Evolutionary conservation across 257 asterid species (phyloP).

Genomic region (Vinca minor): DNA sequence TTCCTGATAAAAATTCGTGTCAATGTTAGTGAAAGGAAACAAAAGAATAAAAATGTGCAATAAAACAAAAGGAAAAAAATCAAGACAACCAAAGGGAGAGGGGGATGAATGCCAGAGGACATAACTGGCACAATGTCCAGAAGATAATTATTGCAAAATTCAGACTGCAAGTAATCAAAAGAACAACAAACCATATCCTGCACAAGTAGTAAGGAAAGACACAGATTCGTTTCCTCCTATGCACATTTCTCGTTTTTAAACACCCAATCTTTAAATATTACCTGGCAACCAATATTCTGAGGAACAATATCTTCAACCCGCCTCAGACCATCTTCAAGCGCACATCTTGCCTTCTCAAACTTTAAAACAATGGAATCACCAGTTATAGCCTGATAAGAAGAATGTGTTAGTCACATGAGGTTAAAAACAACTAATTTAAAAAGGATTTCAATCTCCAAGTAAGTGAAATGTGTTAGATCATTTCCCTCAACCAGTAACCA

Average conservation of each 20-base stretch:
- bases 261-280: slow-evolving; percentile 17
- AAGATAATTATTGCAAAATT: background rate
- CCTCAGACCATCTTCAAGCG: slow-evolving; percentile 74
- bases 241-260: slow-evolving; percentile 5
- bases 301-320: slow-evolving; percentile 96
- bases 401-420: slow-evolving; percentile 11
- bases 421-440: no score
- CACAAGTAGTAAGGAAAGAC: background rate
- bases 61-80: background rate
- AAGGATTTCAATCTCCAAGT: slow-evolving; percentile 1
- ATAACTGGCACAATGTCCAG: background rate
- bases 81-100: background rate
- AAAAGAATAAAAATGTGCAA: background rate
- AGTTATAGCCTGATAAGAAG: slow-evolving; percentile 66
- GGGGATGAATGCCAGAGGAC: background rate
- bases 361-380: slow-evolving; percentile 87
- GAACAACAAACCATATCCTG: background rate
- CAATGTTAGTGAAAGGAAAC: background rate
- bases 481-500: background rate
- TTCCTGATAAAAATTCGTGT: background rate
- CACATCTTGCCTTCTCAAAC: slow-evolving; percentile 88
- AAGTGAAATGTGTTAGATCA: background rate
- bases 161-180: background rate
- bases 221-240: background rate
- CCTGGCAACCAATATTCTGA: slow-evolving; percentile 85